phyloP scores from a whole-genome alignment of 345 rosid species.

The Aquilaria sinensis region DNA sequence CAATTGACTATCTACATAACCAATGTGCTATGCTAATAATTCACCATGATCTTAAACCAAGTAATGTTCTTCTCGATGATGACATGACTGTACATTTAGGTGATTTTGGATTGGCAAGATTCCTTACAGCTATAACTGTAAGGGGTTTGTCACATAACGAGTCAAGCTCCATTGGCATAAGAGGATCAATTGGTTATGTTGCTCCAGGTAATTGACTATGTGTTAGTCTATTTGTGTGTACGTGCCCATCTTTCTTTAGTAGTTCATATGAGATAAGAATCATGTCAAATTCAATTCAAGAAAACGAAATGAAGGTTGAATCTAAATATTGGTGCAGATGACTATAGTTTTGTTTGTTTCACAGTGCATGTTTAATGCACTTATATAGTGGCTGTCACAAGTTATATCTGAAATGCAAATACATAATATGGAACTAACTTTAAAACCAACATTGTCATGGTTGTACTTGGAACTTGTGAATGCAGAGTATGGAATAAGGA shows the following conservation, averaged over 20 bases:
- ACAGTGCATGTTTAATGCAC: background rate
- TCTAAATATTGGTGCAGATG: too few relatives aligned
- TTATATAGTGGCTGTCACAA: background rate
- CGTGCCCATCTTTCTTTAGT: background rate
- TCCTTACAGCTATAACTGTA: background rate
- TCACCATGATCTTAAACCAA: slow-evolving; percentile 25
- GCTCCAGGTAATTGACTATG: slow-evolving; percentile 19
- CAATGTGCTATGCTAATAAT: slow-evolving; percentile 5
- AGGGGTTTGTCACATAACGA: background rate
- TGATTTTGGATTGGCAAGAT: slow-evolving; percentile 12
- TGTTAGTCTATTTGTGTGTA: background rate
- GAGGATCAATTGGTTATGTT: slow-evolving; percentile 19
- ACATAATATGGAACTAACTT: too few relatives aligned
- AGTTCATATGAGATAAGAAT: too few relatives aligned
- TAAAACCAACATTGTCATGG: background rate
- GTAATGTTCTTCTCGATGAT: slow-evolving; percentile 10
- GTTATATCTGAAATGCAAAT: too few relatives aligned
- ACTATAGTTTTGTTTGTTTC: background rate
- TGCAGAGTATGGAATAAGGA: slow-evolving; percentile 32
- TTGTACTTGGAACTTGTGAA: background rate
- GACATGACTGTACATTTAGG: slow-evolving; percentile 8
- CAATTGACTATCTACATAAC: slow-evolving; percentile 19
- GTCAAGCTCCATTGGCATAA: slow-evolving; percentile 10
- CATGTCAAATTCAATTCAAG: too few relatives aligned
- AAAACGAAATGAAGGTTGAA: too few relatives aligned